Evolutionary conservation across 148 eudicot species (phyloP), one percentile per base, ranked within the genome.

Genomic region (Persicaria maculosa): DNA sequence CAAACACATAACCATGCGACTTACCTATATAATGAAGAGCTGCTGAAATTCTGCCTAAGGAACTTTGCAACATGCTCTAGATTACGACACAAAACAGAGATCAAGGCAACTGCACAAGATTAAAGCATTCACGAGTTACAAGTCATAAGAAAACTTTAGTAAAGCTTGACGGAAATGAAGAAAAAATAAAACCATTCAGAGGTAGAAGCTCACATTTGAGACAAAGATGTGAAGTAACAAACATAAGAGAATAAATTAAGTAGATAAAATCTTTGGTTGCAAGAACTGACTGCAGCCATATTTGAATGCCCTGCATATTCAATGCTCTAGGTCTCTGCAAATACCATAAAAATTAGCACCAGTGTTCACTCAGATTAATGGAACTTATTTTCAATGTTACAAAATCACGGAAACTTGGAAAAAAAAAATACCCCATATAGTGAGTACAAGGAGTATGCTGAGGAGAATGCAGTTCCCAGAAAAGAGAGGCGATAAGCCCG

Each of bases 61-160:
- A 92, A 92, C 85, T 89, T 96, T 55, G 97, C 97, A 76, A 89
- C 89, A 80, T 85, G 90, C 85, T 96, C 97, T 59, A 96, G 81
- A 40, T 89, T 79, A 48, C 94, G 92, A 79, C 99, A 92, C 58
- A 92, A 75, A n/a, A 96, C 75, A 20, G 99, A 91, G 74, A 96
- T 84, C 62, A 92, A 79, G 77, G 99, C 97, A 90, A 96, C 99
- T 96, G 97, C 72, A 77, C 53, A 61, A 50, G 72, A 57, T 79
- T 50, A 73, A 71, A 45, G 50, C 31, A 71, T 65, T 65, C 46
- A 65, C 1, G 9, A 40, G 45, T 71, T 46, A 71, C 54, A 71
- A 17, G 22, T 14, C 53, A 71, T 46, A 71, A 46, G 36, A 71
- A 47, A 71, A 11, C 22, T 20, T 31, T 25, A 75, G 58, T 48